A percentile compares a stretch with the other conserved stretches of the same genome.
Conservation (phyloP, 2,329 filamentous ascomycete species). For the Amauroascus verrucosus region DNA sequence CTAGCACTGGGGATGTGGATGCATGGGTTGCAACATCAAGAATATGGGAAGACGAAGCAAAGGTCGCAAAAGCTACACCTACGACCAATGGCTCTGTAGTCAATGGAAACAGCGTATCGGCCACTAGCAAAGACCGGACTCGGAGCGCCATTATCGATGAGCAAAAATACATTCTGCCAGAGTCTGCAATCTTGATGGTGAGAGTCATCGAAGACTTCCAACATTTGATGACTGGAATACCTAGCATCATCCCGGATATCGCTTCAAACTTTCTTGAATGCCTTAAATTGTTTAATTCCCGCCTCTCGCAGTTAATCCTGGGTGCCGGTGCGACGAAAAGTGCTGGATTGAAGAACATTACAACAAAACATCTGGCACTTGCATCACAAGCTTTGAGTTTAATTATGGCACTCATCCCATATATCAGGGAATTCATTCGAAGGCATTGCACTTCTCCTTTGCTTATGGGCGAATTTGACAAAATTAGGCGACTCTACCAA, state of each 20-base stretch:
- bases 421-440: conserved; percentile 82
- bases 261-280: conserved; percentile 71
- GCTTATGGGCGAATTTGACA: conserved; percentile 77
- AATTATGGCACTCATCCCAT: conserved; percentile 74
- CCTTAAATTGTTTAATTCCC: conserved; percentile 86
- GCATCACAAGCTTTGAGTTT: conserved; percentile 84
- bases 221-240: conserved; percentile 71
- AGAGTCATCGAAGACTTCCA: conserved; percentile 73
- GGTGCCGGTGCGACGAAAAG: conserved; percentile 83
- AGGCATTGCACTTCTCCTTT: conserved; percentile 52
- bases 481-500: conserved; percentile 68
- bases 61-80: conserved; percentile 18
- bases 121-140: conserved; percentile 49
- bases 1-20: conserved; percentile 49
- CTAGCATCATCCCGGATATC: conserved; percentile 78
- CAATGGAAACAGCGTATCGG: conserved; percentile 24
- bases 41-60: conserved; percentile 40
- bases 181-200: conserved; percentile 71
- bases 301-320: conserved; percentile 90
- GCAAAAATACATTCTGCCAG: conserved; percentile 74
- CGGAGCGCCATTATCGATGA: conserved; percentile 70
- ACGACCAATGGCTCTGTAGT: conserved; percentile 30
- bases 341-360: conserved; percentile 90
- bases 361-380: conserved; percentile 84
- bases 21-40: conserved; percentile 44